Evolutionary conservation across 352 stramenopile genomes (phyloP), one percentile per base, ranked within the genome.

Genomic region (Globisporangium uncinulatum): DNA sequence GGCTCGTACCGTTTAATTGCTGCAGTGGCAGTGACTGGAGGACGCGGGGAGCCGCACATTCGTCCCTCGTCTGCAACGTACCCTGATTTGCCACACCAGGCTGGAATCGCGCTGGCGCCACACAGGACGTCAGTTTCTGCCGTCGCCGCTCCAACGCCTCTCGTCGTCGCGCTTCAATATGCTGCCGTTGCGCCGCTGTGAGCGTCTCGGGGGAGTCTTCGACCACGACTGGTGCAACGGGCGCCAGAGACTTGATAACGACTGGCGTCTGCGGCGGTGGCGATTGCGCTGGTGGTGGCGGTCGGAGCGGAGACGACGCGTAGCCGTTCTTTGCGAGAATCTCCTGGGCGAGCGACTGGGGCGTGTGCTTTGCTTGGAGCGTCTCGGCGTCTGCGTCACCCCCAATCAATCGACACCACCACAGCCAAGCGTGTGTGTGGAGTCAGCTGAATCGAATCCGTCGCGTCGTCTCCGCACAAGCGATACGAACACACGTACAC

Each of bases 301-400:
- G 39, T 6, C 4, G 32, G 24, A 56, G 46, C 11, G 51, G 17
- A 29, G 57, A 49, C 8, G 64, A 44, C 2, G 56, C 11, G 53
- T 89, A 86, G 6, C 83, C 83, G 48, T 92, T 88, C 55, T 76
- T 76, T 1, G 69, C 61, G 20, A 92, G 59, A 19, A 92, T 78
- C 2, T 88, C 77, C 10, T 74, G 62, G 6, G 83, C 80, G 17
- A 91, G 65, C 32, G 83, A 68, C 47, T 85, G 73, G 7, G 80
- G 79, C 17, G 80, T 89, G 52, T 91, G 74, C 53, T 62, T 60
- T 48, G 66, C 59, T 50, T 63, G 31, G 4, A 74, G 70, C 50
- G 84, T 88, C 56, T 79, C 67, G 10, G 63, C 65, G 57, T 87
- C 83, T 92, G 47, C 21, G 4, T 52, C 44, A 43, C 29, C 6